These are phyloP conservation scores for Cyclotella kingstonii DNA, from an alignment of 108 stramenopile species.

Conservation along the genomic window DNA sequence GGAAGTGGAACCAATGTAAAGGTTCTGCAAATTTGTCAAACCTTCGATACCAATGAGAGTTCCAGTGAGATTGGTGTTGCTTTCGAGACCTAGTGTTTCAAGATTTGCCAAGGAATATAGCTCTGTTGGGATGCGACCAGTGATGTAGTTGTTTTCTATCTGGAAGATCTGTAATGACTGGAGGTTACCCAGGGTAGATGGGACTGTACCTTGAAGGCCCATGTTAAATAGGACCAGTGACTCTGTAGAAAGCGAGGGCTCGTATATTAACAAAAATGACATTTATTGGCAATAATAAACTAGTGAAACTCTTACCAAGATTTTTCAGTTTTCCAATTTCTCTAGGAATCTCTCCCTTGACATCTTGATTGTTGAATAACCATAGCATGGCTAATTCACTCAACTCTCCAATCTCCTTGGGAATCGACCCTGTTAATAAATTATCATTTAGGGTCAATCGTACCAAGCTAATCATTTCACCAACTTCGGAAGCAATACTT, in stretches of 20 bases:
- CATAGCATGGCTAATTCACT: conserved; percentile 25
- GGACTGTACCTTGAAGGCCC: conserved; percentile 25
- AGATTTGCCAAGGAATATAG: conserved; percentile 22
- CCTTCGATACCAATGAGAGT: conserved; percentile 7
- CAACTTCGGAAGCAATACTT: conserved; percentile 11
- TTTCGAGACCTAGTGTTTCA: conserved; percentile 37
- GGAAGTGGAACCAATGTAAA: conserved; percentile 20
- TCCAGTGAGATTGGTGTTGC: conserved; percentile 26
- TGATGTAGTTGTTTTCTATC: conserved; percentile 45
- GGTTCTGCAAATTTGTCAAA: conserved; percentile 22
- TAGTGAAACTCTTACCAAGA: conserved; percentile 25
- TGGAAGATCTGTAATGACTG: conserved; percentile 40
- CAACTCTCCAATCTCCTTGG: conserved; percentile 30
- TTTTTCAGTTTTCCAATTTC: conserved; percentile 35
- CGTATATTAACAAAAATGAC: neutral
- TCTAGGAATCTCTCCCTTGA: conserved; percentile 44
- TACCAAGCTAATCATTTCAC: conserved; percentile 14
- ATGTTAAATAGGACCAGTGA: conserved; percentile 29
- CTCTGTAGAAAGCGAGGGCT: conserved; percentile 16
- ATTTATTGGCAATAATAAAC: neutral
- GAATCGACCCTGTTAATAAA: conserved; percentile 35
- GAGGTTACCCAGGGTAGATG: conserved; percentile 14
- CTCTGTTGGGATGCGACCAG: conserved; percentile 11
- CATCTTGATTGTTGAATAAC: conserved; percentile 32
- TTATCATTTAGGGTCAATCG: conserved; percentile 26